Evolutionary conservation across 75 land plant species (phyloP).

Genomic region (Pinus tabuliformis): DNA sequence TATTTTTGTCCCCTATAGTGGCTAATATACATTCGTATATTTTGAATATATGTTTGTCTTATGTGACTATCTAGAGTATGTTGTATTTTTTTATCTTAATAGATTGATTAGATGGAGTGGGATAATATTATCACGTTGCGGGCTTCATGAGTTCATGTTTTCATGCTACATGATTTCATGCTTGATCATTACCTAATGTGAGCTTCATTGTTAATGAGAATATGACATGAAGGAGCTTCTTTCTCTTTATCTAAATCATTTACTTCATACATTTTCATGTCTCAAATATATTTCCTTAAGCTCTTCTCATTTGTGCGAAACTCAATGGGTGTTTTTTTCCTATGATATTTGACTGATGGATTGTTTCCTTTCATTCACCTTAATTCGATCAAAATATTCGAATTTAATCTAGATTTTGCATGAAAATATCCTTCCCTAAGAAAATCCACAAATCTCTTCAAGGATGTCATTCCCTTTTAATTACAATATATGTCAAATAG

Average conservation of each 20-base stretch:
- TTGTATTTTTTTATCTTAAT: neutral
- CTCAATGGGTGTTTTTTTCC: neutral
- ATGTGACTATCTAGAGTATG: neutral
- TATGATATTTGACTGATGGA: neutral
- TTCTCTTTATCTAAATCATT: neutral
- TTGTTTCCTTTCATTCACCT: neutral
- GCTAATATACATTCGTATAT: too few relatives aligned
- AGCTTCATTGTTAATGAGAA: neutral
- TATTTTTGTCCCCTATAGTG: too few relatives aligned
- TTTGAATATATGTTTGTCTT: too few relatives aligned
- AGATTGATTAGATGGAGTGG: neutral
- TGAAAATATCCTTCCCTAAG: neutral
- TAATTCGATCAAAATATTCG: neutral
- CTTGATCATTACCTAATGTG: neutral
- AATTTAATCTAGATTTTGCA: neutral
- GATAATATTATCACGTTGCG: too few relatives aligned
- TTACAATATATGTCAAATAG: too few relatives aligned
- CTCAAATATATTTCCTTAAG: neutral
- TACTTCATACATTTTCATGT: neutral
- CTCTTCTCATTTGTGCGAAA: neutral
- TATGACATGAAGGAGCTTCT: neutral
- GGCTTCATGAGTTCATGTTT: neutral
- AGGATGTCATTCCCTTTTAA: too few relatives aligned
- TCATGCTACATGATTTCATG: neutral
- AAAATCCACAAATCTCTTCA: too few relatives aligned